Conservation (phyloP, 1,139 yeast species). For the Pichia sp. region DNA sequence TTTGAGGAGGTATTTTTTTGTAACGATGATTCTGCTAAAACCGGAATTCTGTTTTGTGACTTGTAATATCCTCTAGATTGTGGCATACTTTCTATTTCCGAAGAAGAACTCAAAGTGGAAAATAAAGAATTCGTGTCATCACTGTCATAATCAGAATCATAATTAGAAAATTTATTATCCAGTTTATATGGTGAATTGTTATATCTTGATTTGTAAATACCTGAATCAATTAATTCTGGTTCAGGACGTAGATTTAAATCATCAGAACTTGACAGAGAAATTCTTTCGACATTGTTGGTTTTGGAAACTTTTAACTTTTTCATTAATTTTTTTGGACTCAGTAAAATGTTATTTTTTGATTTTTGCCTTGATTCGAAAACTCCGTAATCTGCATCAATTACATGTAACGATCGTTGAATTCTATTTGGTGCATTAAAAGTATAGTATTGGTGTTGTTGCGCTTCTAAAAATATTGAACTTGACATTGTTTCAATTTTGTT, state of each 20-base stretch:
- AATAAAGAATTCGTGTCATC: not conserved
- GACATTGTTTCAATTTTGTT: not conserved
- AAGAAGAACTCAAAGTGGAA: not conserved
- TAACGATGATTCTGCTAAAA: not conserved
- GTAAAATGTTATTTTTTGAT: not conserved
- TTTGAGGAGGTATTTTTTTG: too few species aligned
- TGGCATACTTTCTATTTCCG: not conserved
- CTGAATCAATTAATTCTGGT: slow-evolving; percentile 11
- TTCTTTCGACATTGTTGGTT: not conserved
- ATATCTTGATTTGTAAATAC: not conserved
- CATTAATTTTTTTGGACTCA: slow-evolving; percentile 3
- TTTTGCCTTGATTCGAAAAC: slow-evolving; percentile 10
- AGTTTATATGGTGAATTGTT: not conserved
- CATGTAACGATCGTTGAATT: slow-evolving; percentile 4
- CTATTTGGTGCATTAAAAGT: slow-evolving; percentile 1
- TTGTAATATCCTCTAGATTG: not conserved
- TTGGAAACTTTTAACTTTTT: not conserved
- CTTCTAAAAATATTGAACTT: too few species aligned
- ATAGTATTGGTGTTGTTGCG: slow-evolving; percentile 1
- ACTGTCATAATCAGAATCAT: not conserved
- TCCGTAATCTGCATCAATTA: slow-evolving; percentile 15
- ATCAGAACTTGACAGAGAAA: not conserved
- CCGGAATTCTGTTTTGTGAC: not conserved
- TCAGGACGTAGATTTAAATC: slow-evolving; percentile 11
- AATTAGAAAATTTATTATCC: not conserved